These are phyloP conservation scores for Poa annua DNA, from an alignment of 176 grass and related monocot species.

Conservation along the genomic window DNA sequence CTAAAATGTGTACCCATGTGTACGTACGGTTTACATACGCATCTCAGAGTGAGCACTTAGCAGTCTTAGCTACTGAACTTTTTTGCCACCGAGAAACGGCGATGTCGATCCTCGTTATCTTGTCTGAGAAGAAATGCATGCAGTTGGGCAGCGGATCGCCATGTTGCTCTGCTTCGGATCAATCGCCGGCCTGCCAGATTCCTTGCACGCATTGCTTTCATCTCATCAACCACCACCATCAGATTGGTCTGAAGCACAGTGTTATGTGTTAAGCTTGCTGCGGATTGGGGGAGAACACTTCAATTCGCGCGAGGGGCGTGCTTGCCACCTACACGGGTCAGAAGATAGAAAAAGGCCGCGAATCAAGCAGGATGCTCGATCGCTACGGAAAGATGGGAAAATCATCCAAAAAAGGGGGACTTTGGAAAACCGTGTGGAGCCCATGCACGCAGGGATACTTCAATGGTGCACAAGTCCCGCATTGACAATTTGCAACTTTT, in stretches of 20 bases:
- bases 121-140: background rate
- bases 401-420: background rate
- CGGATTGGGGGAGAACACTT: background rate
- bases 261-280: background rate
- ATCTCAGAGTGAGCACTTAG: no score
- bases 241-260: background rate
- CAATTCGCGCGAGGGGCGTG: background rate
- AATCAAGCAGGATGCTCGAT: conserved; percentile 13
- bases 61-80: background rate
- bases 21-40: background rate
- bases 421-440: conserved; percentile 59
- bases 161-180: background rate
- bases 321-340: conserved; percentile 29
- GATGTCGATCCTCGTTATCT: background rate
- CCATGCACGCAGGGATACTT: conserved; percentile 7
- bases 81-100: background rate
- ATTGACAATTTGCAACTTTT: no score
- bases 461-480: background rate
- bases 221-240: background rate
- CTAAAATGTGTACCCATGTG: background rate
- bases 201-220: background rate
- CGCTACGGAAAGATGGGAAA: background rate
- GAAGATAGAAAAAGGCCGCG: background rate
- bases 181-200: background rate
- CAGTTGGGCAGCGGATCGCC: background rate